Evolutionary conservation across 495 filamentous ascomycete species (phyloP).

Genomic region (Podospora tetraspora): DNA sequence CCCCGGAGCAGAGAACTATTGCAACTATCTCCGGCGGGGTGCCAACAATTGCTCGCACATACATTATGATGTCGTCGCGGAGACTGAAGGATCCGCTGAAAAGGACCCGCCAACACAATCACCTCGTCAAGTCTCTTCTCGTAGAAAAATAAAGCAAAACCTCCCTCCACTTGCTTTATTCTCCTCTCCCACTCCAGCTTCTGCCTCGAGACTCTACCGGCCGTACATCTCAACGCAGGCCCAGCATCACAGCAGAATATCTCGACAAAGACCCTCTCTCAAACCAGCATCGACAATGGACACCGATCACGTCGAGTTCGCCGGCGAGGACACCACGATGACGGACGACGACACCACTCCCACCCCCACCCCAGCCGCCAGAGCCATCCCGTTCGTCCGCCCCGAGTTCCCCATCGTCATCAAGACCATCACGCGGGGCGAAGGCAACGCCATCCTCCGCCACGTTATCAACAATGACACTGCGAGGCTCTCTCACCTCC

Average conservation of each 20-base stretch:
- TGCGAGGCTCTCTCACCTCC: not conserved
- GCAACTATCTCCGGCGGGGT: too few relatives aligned
- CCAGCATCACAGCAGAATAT: not conserved
- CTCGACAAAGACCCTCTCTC: too few relatives aligned
- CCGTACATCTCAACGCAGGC: not conserved
- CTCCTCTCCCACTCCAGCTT: too few relatives aligned
- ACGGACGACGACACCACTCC: not conserved
- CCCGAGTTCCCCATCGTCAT: not conserved
- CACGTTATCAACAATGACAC: not conserved
- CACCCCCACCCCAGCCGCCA: not conserved
- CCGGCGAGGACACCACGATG: not conserved
- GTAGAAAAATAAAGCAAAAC: not conserved
- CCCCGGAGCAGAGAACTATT: too few relatives aligned
- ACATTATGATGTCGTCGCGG: not conserved
- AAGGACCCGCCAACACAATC: too few relatives aligned
- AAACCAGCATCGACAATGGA: not conserved
- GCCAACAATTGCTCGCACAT: not conserved
- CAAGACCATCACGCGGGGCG: not conserved
- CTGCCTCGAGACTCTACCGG: too few relatives aligned
- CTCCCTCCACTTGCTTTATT: not conserved
- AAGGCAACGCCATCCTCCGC: not conserved
- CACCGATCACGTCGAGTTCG: not conserved
- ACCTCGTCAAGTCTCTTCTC: not conserved
- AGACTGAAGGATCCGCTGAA: not conserved
- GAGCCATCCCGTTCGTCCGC: not conserved